Evolutionary conservation across 2,329 filamentous ascomycete species (phyloP), one percentile per base, ranked within the genome.

Genomic region (Claviceps digitariae): DNA sequence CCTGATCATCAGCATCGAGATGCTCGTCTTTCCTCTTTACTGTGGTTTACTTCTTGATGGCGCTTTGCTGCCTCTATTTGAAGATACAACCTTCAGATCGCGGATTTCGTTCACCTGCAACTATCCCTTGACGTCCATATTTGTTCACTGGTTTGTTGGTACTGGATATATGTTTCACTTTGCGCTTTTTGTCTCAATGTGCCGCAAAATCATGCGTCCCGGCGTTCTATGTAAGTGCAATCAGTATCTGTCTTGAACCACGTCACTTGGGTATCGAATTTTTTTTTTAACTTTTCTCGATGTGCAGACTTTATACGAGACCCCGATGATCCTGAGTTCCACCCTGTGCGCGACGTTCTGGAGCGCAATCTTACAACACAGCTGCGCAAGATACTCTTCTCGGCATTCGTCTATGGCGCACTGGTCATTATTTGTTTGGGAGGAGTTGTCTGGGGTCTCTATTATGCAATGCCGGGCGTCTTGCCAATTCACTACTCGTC

Each of bases 121-220:
- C 56, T 89, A 85, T 56, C 93, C 93, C 0, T 78, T 91, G 59
- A 96, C 90, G 0, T 95, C 91, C 15, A 81, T 94, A 15, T 98
- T 98, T 66, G 86, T 97, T 51, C 93, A 98, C 67, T 98, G 93
- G 93, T 98, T 98, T 64, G 85, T 96, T 54, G 93, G 93, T 49
- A 98, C 93, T 3, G 95, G 90, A 57, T 98, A 98, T 69, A 98
- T 98, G 94, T 98, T 98, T 71, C 93, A 98, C 66, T 98, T 98
- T 66, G 93, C 93, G 5, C 78, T 98, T 3, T 98, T 98, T 65
- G 93, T 98, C 20, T 94, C 90, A 54, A 97, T 98, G 90, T 98
- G 93, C 69, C 84, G 93, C 57, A 96, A 95, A 72, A 95, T 97
- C 55, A 87, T 98, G 84, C 84, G 93, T 57, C 89, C 83, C 60